Evolutionary conservation across 2,329 filamentous ascomycete species (phyloP), one percentile per base, ranked within the genome.

Genomic region (Penicillium sumatraense): DNA sequence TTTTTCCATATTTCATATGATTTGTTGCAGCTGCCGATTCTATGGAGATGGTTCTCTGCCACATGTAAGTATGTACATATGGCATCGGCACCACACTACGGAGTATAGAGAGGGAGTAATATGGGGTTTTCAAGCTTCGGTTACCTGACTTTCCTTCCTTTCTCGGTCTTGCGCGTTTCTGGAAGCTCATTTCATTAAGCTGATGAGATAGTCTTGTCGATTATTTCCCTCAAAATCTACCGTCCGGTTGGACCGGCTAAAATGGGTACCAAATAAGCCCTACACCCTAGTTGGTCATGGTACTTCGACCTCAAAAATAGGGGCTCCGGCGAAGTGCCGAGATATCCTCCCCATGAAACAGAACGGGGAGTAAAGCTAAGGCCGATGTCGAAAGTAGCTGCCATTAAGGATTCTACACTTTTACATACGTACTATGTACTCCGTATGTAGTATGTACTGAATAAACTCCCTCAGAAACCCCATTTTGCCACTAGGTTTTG

Each of bases 401-500:
- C 21, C 21, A 42, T 26, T 26, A 3, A 16, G 14, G 18, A 42
- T 14, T 26, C 20, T 21, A 21, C 16, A 14, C 16, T 16, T 18
- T 16, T 16, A 2, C 33, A 18, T 18, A 5, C 7, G n/a, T 5
- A 18, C 14, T 16, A 36, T 9, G 14, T 36, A 16, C 14, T 18
- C 33, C 33, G n/a, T 18, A 5, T 16, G n/a, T 5, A 18, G 33
- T 16, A 36, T 9, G 14, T 36, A 16, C 14, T 18, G 14, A 14
- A 16, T 20, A 40, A 5, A 5, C 3, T 16, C 6, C 10, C 35
- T 20, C 18, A 3, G 18, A 40, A 9, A 40, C 18, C 14, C 49
- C n/a, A 31, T 52, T 46, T 52, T 38, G 49, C 49, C 49, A 46
- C 49, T 10, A 21, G n/a, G 16, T 46, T n/a, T n/a, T n/a, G 42